These are phyloP conservation scores for Linnemannia exigua DNA, from an alignment of 192 early-diverging fungal genomes.

Conservation along the genomic window DNA sequence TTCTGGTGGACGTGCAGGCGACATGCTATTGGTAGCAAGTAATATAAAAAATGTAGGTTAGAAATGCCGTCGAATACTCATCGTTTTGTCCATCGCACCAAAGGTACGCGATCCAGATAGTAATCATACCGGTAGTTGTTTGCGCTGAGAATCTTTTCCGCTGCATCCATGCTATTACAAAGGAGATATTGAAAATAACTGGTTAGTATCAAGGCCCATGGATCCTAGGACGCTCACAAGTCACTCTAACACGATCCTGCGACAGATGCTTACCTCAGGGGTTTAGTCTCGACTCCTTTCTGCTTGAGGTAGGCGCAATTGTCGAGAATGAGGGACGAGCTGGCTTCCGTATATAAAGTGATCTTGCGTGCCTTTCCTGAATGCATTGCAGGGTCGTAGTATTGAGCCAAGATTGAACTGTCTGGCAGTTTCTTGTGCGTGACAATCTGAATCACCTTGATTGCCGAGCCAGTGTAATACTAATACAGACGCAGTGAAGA, in stretches of 20 bases:
- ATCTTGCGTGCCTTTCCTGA: constrained; percentile 30
- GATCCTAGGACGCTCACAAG: no score
- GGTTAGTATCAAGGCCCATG: no score
- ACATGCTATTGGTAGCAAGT: constrained; percentile 11
- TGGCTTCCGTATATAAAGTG: constrained; percentile 27
- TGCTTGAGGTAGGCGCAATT: constrained; percentile 29
- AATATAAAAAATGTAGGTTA: background rate
- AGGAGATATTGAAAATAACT: no score
- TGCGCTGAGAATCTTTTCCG: constrained; percentile 19
- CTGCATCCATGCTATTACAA: constrained; percentile 17
- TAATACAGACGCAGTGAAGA: background rate
- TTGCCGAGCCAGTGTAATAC: constrained; percentile 34
- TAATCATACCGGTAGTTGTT: constrained; percentile 12
- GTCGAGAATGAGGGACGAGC: constrained; percentile 15
- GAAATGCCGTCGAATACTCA: background rate
- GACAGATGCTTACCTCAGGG: constrained; percentile 21
- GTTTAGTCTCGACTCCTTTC: constrained; percentile 35
- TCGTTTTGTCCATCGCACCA: background rate
- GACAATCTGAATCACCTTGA: constrained; percentile 31
- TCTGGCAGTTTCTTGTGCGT: constrained; percentile 21
- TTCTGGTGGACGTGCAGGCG: background rate
- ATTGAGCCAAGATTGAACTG: constrained; percentile 25
- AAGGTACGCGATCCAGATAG: background rate
- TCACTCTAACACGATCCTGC: no score
- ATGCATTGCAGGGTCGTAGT: constrained; percentile 18